phyloP scores from a whole-genome alignment of 306 rosid species.

The Lagenaria siceraria region DNA sequence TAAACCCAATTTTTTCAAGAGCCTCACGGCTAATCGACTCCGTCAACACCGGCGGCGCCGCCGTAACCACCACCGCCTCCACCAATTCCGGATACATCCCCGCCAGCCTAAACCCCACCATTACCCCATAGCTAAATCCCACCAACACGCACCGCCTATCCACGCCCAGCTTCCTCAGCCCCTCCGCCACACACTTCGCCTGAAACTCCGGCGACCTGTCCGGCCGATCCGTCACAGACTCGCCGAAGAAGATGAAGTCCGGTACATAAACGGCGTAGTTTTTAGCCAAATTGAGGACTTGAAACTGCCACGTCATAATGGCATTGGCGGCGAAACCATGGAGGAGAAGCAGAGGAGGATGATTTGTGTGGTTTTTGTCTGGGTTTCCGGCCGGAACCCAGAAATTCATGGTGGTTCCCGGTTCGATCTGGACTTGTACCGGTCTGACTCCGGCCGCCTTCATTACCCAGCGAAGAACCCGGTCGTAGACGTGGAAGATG shows the following conservation, averaged over 20 bases:
- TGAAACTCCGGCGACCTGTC: slow-evolving; percentile 30
- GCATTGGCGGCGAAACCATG: slow-evolving; percentile 29
- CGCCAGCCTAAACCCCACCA: slow-evolving; percentile 34
- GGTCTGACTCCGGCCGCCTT: slow-evolving; percentile 15
- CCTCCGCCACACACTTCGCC: slow-evolving; percentile 31
- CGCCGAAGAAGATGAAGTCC: slow-evolving; percentile 29
- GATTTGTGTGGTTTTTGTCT: background rate
- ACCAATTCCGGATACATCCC: slow-evolving; percentile 25
- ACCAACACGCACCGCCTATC: slow-evolving; percentile 18
- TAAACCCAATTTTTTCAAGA: slow-evolving; percentile 17
- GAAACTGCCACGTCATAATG: slow-evolving; percentile 30
- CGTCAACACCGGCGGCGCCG: slow-evolving; percentile 21
- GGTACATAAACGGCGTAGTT: slow-evolving; percentile 27
- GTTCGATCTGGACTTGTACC: slow-evolving; percentile 21
- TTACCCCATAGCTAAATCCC: slow-evolving; percentile 32
- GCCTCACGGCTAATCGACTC: slow-evolving; percentile 7
- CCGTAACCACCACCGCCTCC: slow-evolving; percentile 21
- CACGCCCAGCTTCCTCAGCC: slow-evolving; percentile 26
- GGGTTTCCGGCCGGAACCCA: slow-evolving; percentile 14
- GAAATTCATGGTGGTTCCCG: slow-evolving; percentile 29
- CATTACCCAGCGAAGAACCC: slow-evolving; percentile 1
- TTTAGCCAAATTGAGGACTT: slow-evolving; percentile 19
- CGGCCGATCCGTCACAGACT: slow-evolving; percentile 18
- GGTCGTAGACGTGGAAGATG: slow-evolving; percentile 14
- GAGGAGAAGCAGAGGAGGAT: slow-evolving; percentile 22